These are phyloP conservation scores for Mycena amicta DNA, from an alignment of 768 basidiomycete species.

Conservation along the genomic window DNA sequence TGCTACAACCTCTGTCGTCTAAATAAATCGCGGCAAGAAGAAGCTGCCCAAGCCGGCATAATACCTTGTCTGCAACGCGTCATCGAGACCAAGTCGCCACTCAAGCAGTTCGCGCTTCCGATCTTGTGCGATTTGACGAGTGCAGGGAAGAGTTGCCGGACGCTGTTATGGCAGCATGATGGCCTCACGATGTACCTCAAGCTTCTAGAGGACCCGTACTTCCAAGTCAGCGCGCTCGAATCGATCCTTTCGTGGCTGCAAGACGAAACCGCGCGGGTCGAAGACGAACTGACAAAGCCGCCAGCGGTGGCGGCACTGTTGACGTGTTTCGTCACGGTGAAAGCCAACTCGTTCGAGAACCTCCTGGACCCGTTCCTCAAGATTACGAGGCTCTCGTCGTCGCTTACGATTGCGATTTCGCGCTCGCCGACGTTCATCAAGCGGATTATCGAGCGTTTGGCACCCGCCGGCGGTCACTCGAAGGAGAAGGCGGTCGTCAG, in stretches of 20 bases:
- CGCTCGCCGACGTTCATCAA: constrained; percentile 82
- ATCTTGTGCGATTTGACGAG: constrained; percentile 96
- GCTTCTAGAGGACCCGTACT: constrained; percentile 83
- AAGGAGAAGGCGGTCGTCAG: constrained; percentile 79
- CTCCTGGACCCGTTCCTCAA: constrained; percentile 92
- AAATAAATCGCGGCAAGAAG: constrained; percentile 94
- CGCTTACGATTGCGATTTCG: constrained; percentile 75
- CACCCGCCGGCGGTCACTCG: constrained; percentile 39
- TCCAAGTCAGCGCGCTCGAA: constrained; percentile 91
- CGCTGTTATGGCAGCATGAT: constrained; percentile 89
- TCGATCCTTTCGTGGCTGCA: constrained; percentile 91
- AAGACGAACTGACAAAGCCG: constrained; percentile 78
- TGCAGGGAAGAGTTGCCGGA: constrained; percentile 91
- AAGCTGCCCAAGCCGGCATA: constrained; percentile 94
- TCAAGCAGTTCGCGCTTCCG: constrained; percentile 96
- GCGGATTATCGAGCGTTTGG: constrained; percentile 82
- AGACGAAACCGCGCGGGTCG: constrained; percentile 93
- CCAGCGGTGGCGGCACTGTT: constrained; percentile 69
- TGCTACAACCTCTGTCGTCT: constrained; percentile 95
- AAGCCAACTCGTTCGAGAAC: constrained; percentile 90
- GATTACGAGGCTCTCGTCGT: constrained; percentile 79
- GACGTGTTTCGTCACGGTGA: constrained; percentile 79
- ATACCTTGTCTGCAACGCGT: constrained; percentile 90
- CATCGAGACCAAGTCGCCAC: constrained; percentile 84
- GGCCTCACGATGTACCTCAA: constrained; percentile 82